Base-by-base conservation (phyloP, 1,139 yeast species). In the Geotrichum carabidarum region DNA sequence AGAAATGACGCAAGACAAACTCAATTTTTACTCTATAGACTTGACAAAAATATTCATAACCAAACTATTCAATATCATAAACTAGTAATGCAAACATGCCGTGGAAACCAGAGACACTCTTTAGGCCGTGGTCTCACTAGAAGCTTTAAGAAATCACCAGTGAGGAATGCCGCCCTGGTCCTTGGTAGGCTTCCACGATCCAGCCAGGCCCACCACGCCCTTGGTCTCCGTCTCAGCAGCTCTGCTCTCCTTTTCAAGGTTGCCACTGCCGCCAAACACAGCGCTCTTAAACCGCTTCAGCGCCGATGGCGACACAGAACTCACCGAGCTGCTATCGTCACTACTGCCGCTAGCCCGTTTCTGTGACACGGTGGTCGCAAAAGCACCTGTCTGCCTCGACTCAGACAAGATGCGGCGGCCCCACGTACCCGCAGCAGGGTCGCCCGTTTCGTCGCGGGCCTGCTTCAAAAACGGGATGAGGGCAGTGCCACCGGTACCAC, bases 401-500 rank as follows among this genome's bases (percentile, higher is more conserved):
- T 82, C 84, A 52, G 85, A 79, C 58, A 88, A 77, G 44, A 88
- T 74, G 58, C 93, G 77, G 65, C 81, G 81, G 69, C 95, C 96
- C 96, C 96, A 88, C 52, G 75, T 78, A 56, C 95, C 93, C 40
- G 95, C 95, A 30, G 96, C 95, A 7, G 90, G 82, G 63, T 85
- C 93, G 43, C 95, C 95, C 8, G 96, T 91, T 69, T 91, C 98
- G 71, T 91, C 97, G 68, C 98, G 81, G 62, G 96, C 91, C 70
- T 91, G 97, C 69, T 90, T 90, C 66, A 91, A 78, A 72, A 91
- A 91, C 34, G 96, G 96, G 58, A 91, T 79, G 63, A 91, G 76
- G 0, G 95, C 84, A 0, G 97, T 91, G 44, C 98, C 97, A 14
- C 98, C 98, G 0, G 98, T 91, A 8, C 98, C 98, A 61, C 82